Evolutionary conservation across 352 stramenopile species (phyloP), one percentile per base, ranked within the genome.

Genomic region (Hyaloperonospora brassicae): DNA sequence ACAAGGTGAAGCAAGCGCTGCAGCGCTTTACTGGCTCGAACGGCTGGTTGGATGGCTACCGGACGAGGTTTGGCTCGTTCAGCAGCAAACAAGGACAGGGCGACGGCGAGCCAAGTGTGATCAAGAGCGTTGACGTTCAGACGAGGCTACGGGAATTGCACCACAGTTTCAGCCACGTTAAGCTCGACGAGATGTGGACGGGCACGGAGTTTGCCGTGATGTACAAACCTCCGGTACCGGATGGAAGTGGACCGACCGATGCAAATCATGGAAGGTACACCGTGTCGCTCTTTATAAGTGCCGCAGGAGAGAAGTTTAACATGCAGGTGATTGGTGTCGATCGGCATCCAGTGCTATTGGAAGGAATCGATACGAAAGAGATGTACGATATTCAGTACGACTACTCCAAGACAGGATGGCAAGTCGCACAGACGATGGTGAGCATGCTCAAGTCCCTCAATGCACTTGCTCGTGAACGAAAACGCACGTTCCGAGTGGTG

Each of bases 91-190:
- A 87, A 35, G 52, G 76, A 9, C 61, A 71, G 7, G 55, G 50
- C 10, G 51, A 53, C 43, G 57, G 61, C 11, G 61, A 76, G 17
- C 64, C 77, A 41, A 86, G 66, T 45, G 77, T 84, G 23, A 92
- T 92, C 57, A 92, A 92, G 63, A 87, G 70, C 45, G 82, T 93
- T 27, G 82, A 93, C 58, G 73, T 89, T 47, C 82, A 93, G 62
- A 93, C 82, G 50, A 76, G 79, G n/a, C 57, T 90, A n/a, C 63
- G 82, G 8, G 82, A 93, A 54, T 66, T 93, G 34, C 82, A 93
- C 62, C 74, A 86, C 52, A 84, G 70, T 21, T 65, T 93, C 0
- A 58, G 53, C 23, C 53, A 62, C 31, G 78, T 89, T 9, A 74
- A 85, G 5, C 55, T 89, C 7, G 62, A 88, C 47, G 82, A 93